Base-by-base conservation (phyloP, 2,329 filamentous ascomycete species). In the Aspergillus pseudotamarii region DNA sequence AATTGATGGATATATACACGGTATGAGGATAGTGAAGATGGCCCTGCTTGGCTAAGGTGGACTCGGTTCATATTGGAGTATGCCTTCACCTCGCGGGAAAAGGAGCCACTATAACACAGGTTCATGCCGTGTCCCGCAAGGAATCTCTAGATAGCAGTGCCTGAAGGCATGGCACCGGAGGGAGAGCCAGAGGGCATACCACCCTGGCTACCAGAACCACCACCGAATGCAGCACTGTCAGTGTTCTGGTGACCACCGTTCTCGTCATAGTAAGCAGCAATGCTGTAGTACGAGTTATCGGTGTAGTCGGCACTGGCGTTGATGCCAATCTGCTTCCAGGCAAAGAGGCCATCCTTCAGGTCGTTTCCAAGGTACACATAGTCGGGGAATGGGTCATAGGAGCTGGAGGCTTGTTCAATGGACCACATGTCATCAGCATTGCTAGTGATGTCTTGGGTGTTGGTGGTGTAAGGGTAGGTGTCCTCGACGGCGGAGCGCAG, bases 321-420 rank as follows among this genome's bases (percentile, higher is more conserved):
- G 65, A 83, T 78, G 38, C 81, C 81, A 32, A 84, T 78, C 63
- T 79, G 77, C 64, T 84, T 83, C 82, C 81, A 84, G 14, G 80
- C 81, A 43, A 84, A 78, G 30, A 84, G 68, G 21, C 82, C 82
- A 64, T 83, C 82, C 12, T 75, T 68, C 23, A 84, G 71, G 23
- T 76, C 73, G 34, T 85, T 80, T 4, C 85, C 83, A 30, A 87
- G 81, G 59, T 84, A 82, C 48, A 84, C 77, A 64, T 84, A 86
- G 70, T 87, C 82, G 12, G 84, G 77, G 70, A 86, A 81, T 0
- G 85, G 85, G 62, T 85, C 82, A 59, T 82, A 82, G 45, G 79
- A 76, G 6, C 75, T 78, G 56, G 78, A 78, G 11, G 81, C 78
- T 67, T 80, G 76, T 63, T 71, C 66, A 19, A 79, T 72, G 66